A percentile compares a stretch with the other conserved stretches of the same genome.
These are phyloP conservation scores for Lotmaria passim DNA, from an alignment of 208 protist genomes.

Conservation along the genomic window DNA sequence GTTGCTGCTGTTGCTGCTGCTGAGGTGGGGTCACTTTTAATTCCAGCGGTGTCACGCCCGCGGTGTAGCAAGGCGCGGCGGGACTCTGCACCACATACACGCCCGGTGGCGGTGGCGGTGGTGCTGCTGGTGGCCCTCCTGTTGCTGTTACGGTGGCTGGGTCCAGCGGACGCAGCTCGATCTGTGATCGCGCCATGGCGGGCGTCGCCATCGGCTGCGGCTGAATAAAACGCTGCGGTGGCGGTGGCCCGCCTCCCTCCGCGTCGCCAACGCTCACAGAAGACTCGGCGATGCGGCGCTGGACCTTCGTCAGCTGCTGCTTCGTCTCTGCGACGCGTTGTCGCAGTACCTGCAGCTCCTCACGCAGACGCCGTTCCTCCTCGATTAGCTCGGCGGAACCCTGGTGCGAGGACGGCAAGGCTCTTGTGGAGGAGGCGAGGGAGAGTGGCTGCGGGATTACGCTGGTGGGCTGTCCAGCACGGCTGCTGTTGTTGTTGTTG, in stretches of 20 bases:
- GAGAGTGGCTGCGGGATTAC: slow-evolving; percentile 11
- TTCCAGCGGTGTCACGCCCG: neutral
- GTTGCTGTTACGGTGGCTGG: neutral
- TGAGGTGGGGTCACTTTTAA: neutral
- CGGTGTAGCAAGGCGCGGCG: neutral
- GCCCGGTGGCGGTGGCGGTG: neutral
- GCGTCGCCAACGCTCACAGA: too few species aligned
- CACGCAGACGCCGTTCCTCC: slow-evolving; percentile 12
- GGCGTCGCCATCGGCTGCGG: neutral
- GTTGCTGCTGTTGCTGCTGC: slow-evolving; percentile 12
- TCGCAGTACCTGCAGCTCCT: slow-evolving; percentile 13
- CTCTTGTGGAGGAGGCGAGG: slow-evolving; percentile 10
- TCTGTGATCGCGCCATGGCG: neutral
- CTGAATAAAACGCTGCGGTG: neutral
- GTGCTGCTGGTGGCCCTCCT: neutral
- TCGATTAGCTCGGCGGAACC: neutral
- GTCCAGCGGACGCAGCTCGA: neutral
- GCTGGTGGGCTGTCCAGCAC: neutral
- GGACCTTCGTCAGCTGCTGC: slow-evolving; percentile 7
- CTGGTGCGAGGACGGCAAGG: slow-evolving; percentile 1
- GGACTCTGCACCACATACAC: neutral
- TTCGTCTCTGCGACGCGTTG: slow-evolving; percentile 10
- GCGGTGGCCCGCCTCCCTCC: too few species aligned
- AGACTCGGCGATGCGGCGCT: slow-evolving; percentile 7
- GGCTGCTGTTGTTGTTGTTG: neutral